Conservation (phyloP, 2,329 filamentous ascomycete genomes). For the Rhexocercosporidium sp. region DNA sequence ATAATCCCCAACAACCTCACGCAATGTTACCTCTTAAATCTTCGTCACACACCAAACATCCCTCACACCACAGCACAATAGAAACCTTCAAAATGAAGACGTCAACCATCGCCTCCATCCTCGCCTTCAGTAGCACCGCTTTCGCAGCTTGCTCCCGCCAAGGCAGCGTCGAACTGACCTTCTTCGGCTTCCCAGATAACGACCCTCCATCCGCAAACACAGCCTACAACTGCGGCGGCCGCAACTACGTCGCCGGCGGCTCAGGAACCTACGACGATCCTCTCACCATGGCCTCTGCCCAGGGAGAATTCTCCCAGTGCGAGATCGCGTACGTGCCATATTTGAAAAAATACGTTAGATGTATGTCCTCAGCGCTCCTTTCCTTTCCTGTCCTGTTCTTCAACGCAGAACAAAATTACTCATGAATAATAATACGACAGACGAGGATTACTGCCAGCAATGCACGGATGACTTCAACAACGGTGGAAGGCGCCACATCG, state of each 20-base stretch:
- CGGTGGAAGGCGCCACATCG: constrained; percentile 40
- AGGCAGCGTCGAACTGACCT: constrained; percentile 44
- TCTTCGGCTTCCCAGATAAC: constrained; percentile 50
- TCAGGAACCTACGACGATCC: constrained; percentile 50
- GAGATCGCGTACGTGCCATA: constrained; percentile 53
- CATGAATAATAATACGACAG: neutral
- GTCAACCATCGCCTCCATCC: neutral
- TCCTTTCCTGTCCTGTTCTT: neutral
- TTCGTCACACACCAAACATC: neutral
- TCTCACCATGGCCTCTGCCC: constrained; percentile 50
- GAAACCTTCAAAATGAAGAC: neutral
- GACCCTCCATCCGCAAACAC: constrained; percentile 44
- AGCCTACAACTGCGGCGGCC: constrained; percentile 45
- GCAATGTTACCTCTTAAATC: too few relatives aligned
- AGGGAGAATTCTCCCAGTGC: constrained; percentile 48
- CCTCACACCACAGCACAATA: neutral
- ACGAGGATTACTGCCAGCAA: constrained; percentile 13
- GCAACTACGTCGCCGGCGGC: constrained; percentile 46
- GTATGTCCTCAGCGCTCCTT: neutral
- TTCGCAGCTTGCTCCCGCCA: constrained; percentile 34
- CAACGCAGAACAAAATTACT: too few relatives aligned
- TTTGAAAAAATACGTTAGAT: constrained; percentile 48
- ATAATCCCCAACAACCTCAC: neutral
- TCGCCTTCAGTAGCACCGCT: neutral
- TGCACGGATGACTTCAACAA: constrained; percentile 17